These are phyloP conservation scores for Penicillium sp. DNA, from an alignment of 2,329 filamentous ascomycete genomes.

Conservation along the genomic window DNA sequence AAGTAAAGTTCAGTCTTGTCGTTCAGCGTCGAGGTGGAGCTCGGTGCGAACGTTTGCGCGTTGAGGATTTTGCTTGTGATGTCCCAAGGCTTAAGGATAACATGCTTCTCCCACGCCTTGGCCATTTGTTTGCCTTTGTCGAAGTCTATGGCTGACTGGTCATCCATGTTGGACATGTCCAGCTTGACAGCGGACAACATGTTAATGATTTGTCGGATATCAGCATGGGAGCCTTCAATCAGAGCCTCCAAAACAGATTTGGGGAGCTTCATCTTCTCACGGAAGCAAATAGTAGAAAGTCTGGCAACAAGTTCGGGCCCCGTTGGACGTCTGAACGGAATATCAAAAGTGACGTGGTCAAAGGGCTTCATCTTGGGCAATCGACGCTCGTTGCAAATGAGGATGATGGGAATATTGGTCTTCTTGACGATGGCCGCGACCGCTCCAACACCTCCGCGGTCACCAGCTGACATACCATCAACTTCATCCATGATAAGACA, in stretches of 20 bases:
- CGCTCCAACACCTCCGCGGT: slow-evolving; percentile 92
- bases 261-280: slow-evolving; percentile 86
- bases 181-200: slow-evolving; percentile 96
- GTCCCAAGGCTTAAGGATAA: slow-evolving; percentile 96
- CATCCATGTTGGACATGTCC: slow-evolving; percentile 76
- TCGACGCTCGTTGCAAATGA: slow-evolving; percentile 95
- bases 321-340: slow-evolving; percentile 84
- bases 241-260: slow-evolving; percentile 83
- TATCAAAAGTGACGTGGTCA: slow-evolving; percentile 79
- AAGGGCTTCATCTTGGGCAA: slow-evolving; percentile 99
- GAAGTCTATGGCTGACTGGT: slow-evolving; percentile 77
- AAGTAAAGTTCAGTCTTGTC: slow-evolving; percentile 99
- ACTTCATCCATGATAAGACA: slow-evolving; percentile 99
- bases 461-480: slow-evolving; percentile 96
- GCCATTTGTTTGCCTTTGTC: slow-evolving; percentile 91
- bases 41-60: slow-evolving; percentile 79
- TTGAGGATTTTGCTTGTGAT: slow-evolving; percentile 92
- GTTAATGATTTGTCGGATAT: slow-evolving; percentile 97
- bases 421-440: slow-evolving; percentile 94
- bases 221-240: slow-evolving; percentile 92
- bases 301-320: slow-evolving; percentile 82
- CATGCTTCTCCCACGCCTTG: slow-evolving; percentile 97
- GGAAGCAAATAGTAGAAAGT: slow-evolving; percentile 92
- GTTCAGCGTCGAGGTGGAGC: slow-evolving; percentile 85
- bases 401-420: slow-evolving; percentile 89